Evolutionary conservation across 2,329 filamentous ascomycete genomes (phyloP).

Genomic region (Colletotrichum abscissum): DNA sequence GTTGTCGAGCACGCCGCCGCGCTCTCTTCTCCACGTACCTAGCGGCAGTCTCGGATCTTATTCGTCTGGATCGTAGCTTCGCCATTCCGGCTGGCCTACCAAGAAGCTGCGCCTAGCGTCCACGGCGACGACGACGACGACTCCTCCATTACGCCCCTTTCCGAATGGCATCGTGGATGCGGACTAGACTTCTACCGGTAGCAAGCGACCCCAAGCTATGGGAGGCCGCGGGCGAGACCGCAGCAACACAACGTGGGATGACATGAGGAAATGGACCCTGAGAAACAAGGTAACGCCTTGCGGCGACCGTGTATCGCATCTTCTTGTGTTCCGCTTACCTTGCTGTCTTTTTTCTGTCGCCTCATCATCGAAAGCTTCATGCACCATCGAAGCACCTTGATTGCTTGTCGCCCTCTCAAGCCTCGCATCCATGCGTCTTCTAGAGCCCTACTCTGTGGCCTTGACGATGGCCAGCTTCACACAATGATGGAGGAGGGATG

Average conservation of each 20-base stretch:
- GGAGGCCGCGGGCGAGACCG: slow-evolving; percentile 2
- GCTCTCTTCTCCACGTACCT: slow-evolving; percentile 6
- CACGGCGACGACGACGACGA: neutral
- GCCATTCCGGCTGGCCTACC: slow-evolving; percentile 17
- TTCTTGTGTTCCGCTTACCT: neutral
- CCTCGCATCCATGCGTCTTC: slow-evolving; percentile 17
- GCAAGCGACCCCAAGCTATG: neutral
- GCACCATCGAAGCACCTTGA: slow-evolving; percentile 1
- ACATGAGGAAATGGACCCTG: slow-evolving; percentile 23
- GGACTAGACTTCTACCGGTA: neutral
- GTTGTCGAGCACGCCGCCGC: slow-evolving; percentile 17
- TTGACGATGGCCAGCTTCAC: slow-evolving; percentile 4
- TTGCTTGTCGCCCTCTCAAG: neutral
- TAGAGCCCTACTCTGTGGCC: slow-evolving; percentile 11
- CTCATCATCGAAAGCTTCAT: neutral
- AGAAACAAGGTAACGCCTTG: slow-evolving; percentile 21
- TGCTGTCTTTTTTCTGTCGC: neutral
- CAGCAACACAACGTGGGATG: slow-evolving; percentile 17
- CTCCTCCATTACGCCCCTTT: slow-evolving; percentile 3
- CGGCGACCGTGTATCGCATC: slow-evolving; percentile 14
- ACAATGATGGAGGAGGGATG: neutral
- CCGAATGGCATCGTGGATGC: neutral
- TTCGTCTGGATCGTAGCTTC: slow-evolving; percentile 19
- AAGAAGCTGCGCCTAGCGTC: neutral
- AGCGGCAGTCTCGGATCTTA: neutral